A percentile compares a stretch with the other conserved stretches of the same genome.
These are phyloP conservation scores for Vitis hybrid DNA, from an alignment of 177 flowering plant genomes.

Conservation along the genomic window DNA sequence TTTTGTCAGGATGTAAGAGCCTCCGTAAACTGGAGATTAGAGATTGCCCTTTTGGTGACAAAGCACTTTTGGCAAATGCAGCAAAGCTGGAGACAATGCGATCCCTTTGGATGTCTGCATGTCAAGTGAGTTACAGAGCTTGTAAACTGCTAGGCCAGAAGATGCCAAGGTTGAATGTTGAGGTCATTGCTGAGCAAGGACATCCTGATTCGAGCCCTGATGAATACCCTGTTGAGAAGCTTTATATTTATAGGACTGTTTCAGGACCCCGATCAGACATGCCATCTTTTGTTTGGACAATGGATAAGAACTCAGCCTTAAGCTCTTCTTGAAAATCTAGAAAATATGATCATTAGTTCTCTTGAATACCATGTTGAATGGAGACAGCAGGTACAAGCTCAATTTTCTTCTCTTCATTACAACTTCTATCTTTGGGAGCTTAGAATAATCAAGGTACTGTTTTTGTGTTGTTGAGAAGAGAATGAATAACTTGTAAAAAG, in stretches of 20 bases:
- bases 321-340: slow-evolving; percentile 24
- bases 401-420: slow-evolving; percentile 10
- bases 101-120: slow-evolving; percentile 99
- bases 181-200: slow-evolving; percentile 79
- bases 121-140: slow-evolving; percentile 73
- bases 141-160: slow-evolving; percentile 78
- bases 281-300: slow-evolving; percentile 72
- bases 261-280: slow-evolving; percentile 76
- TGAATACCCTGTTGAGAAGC: slow-evolving; percentile 63
- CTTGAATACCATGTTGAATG: not conserved
- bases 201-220: slow-evolving; percentile 52
- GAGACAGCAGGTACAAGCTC: slow-evolving; percentile 30
- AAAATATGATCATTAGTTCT: too few species aligned
- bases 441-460: slow-evolving; percentile 6
- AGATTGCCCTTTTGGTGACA: slow-evolving; percentile 93
- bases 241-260: slow-evolving; percentile 77
- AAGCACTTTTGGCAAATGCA: slow-evolving; percentile 83
- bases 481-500: too few species aligned
- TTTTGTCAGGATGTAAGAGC: slow-evolving; percentile 83
- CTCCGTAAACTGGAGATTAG: slow-evolving; percentile 86
- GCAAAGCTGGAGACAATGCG: slow-evolving; percentile 98
- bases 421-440: slow-evolving; percentile 10
- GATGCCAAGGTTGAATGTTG: slow-evolving; percentile 85
- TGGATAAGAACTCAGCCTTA: slow-evolving; percentile 42
- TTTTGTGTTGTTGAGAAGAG: too few species aligned